phyloP scores from a whole-genome alignment of 2,329 filamentous ascomycete genomes.

The Exophiala sp. region DNA sequence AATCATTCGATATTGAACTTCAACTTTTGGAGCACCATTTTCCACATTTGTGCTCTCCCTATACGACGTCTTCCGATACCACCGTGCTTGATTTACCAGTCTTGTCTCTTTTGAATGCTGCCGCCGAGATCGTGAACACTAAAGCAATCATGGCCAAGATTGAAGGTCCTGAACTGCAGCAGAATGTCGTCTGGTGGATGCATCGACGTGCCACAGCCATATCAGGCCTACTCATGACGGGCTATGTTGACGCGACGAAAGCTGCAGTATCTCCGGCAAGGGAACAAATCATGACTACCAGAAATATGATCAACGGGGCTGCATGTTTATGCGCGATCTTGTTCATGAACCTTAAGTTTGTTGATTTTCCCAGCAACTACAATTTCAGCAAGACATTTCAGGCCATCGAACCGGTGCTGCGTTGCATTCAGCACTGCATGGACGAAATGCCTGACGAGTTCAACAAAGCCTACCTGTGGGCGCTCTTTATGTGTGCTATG shows the following conservation, averaged over 20 bases:
- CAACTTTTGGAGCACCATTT: neutral
- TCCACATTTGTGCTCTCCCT: no score
- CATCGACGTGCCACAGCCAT: constrained; percentile 11
- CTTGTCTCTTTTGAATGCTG: constrained; percentile 1
- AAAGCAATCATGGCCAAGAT: constrained; percentile 10
- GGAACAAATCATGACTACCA: neutral
- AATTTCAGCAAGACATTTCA: constrained; percentile 16
- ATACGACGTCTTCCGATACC: no score
- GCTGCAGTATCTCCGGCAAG: neutral
- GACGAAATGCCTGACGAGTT: neutral
- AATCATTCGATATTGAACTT: constrained; percentile 1
- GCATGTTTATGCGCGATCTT: constrained; percentile 11
- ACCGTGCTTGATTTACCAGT: constrained; percentile 1
- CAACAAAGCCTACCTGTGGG: constrained; percentile 5
- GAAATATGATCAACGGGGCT: neutral
- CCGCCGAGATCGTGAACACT: constrained; percentile 11
- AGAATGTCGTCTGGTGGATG: constrained; percentile 12
- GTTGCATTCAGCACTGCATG: neutral
- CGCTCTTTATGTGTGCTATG: constrained; percentile 9
- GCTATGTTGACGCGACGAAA: constrained; percentile 8
- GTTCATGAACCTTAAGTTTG: constrained; percentile 14
- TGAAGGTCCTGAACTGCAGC: constrained; percentile 1
- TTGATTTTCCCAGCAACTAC: constrained; percentile 13
- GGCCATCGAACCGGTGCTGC: constrained; percentile 9
- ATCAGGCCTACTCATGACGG: constrained; percentile 2